These are phyloP conservation scores for Bertia moriformis DNA, from an alignment of 2,329 filamentous ascomycete species.

Conservation along the genomic window DNA sequence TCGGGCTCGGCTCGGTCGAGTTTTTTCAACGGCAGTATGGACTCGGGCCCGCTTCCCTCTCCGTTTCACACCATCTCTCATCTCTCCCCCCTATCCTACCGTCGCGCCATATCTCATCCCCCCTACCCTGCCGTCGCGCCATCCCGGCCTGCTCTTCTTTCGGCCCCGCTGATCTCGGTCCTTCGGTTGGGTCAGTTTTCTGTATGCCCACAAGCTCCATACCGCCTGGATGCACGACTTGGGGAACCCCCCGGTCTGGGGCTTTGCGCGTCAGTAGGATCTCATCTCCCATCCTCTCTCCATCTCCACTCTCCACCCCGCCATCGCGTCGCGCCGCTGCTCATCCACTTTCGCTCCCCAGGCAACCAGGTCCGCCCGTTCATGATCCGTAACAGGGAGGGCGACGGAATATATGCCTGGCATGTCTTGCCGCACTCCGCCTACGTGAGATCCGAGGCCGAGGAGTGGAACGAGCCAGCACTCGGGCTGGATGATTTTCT, in stretches of 20 bases:
- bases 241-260: slow-evolving; percentile 66
- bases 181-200: slow-evolving; percentile 33
- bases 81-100: neutral
- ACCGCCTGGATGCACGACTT: slow-evolving; percentile 59
- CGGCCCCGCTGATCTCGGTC: too few relatives aligned
- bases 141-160: too few relatives aligned
- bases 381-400: slow-evolving; percentile 58
- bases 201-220: slow-evolving; percentile 74
- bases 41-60: slow-evolving; percentile 19
- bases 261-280: slow-evolving; percentile 57
- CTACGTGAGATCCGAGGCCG: slow-evolving; percentile 59
- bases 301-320: neutral
- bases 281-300: slow-evolving; percentile 1
- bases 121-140: too few relatives aligned
- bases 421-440: slow-evolving; percentile 70
- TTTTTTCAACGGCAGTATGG: slow-evolving; percentile 74
- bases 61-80: neutral
- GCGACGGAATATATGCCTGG: slow-evolving; percentile 73
- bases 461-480: slow-evolving; percentile 35
- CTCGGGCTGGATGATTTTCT: slow-evolving; percentile 38
- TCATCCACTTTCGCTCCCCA: too few relatives aligned
- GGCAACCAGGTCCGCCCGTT: slow-evolving; percentile 84
- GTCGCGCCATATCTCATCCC: too few relatives aligned
- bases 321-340: too few relatives aligned
- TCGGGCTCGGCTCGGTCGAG: slow-evolving; percentile 53